These are phyloP conservation scores for Limnomonas spitsbergensis DNA, from an alignment of 139 green algal genomes.

Conservation along the genomic window DNA sequence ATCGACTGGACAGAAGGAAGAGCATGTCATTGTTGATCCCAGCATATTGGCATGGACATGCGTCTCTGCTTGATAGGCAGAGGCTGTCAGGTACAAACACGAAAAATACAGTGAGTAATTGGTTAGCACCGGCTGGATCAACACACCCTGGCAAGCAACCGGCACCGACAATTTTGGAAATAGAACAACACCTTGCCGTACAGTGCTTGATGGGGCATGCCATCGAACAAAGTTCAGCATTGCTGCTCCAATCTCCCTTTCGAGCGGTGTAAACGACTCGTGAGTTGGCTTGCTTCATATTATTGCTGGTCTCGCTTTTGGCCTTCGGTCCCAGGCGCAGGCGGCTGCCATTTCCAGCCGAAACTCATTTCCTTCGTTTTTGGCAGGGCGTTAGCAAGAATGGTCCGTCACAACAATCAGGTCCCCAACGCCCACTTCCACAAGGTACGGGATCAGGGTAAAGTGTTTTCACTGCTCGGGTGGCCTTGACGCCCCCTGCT, in stretches of 20 bases:
- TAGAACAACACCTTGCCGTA: no score
- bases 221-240: neutral
- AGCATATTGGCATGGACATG: no score
- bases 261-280: neutral
- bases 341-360: neutral
- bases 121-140: no score
- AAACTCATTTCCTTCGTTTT: neutral
- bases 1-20: no score
- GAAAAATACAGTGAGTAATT: no score
- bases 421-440: slow-evolving; percentile 91
- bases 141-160: no score
- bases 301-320: neutral
- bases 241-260: neutral
- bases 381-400: slow-evolving; percentile 38
- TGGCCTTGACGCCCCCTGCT: slow-evolving; percentile 34
- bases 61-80: no score
- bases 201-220: no score
- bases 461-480: slow-evolving; percentile 33
- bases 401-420: slow-evolving; percentile 87
- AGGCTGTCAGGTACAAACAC: no score
- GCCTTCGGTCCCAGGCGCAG: neutral
- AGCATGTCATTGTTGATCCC: no score
- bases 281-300: neutral
- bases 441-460: slow-evolving; percentile 63
- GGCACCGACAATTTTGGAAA: no score